Percentiles rank a stretch among this genome's conserved stretches.
phyloP scores from a whole-genome alignment of 495 filamentous ascomycete species.

The Neurospora sp. region DNA sequence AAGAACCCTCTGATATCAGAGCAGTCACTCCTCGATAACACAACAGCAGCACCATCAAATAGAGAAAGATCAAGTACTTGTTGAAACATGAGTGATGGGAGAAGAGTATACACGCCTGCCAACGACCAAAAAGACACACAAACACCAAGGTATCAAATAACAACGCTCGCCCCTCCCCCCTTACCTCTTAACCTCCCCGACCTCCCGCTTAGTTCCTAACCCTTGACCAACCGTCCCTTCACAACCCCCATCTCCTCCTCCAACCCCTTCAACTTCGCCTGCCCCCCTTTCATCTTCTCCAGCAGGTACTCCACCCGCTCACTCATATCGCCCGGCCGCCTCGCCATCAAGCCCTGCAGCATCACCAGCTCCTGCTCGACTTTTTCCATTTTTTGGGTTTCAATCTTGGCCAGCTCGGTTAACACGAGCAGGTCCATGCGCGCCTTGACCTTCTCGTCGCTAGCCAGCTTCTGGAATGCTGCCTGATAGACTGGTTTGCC shows the following conservation, averaged over 20 bases:
- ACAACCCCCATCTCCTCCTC: conserved; percentile 60
- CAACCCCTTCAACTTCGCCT: conserved; percentile 63
- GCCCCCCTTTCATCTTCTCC: conserved; percentile 57
- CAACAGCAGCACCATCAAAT: neutral
- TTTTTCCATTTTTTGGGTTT: conserved; percentile 66
- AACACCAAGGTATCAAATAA: neutral
- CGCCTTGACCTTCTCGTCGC: conserved; percentile 61
- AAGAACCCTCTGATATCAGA: neutral
- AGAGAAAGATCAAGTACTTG: neutral
- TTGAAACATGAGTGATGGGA: neutral
- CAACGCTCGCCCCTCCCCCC: neutral
- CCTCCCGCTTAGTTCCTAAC: neutral
- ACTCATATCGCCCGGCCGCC: conserved; percentile 50
- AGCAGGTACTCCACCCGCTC: conserved; percentile 61
- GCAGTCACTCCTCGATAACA: neutral
- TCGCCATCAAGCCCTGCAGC: conserved; percentile 45
- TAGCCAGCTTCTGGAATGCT: conserved; percentile 60
- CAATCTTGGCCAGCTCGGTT: conserved; percentile 54
- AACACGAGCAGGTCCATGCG: conserved; percentile 66
- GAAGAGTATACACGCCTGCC: neutral
- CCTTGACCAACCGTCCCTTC: conserved; percentile 47
- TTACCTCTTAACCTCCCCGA: neutral
- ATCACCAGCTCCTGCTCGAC: conserved; percentile 67
- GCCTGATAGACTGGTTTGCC: conserved; percentile 83
- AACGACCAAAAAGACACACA: neutral